Evolutionary conservation across 176 grass and related monocot species (phyloP).

Genomic region (Aegilops umbellulata): DNA sequence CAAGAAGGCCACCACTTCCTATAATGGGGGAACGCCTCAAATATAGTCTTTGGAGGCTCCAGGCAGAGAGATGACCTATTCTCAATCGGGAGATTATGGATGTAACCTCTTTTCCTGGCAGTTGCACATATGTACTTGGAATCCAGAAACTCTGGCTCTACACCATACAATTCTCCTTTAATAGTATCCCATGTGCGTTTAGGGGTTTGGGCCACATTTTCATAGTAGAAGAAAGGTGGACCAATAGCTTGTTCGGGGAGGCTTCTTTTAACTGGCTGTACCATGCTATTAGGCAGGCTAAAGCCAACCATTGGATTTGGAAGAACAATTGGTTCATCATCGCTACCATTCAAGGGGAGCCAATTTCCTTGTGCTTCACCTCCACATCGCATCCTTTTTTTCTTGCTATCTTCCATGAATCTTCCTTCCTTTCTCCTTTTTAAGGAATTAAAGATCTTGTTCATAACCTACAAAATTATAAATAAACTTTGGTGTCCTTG

Average conservation of each 20-base stretch:
- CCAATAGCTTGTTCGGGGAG: slow-evolving; percentile 45
- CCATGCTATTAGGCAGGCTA: slow-evolving; percentile 33
- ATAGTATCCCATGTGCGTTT: slow-evolving; percentile 67
- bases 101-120: slow-evolving; percentile 66
- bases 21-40: slow-evolving; percentile 51
- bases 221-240: slow-evolving; percentile 79
- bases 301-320: slow-evolving; percentile 68
- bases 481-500: not conserved
- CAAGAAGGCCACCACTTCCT: slow-evolving; percentile 65
- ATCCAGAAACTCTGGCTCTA: slow-evolving; percentile 73
- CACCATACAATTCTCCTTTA: slow-evolving; percentile 55
- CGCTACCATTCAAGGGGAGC: slow-evolving; percentile 17
- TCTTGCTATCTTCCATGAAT: slow-evolving; percentile 3
- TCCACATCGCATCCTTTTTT: slow-evolving; percentile 39
- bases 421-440: slow-evolving; percentile 8
- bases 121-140: slow-evolving; percentile 68
- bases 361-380: slow-evolving; percentile 14
- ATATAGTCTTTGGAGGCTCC: slow-evolving; percentile 57
- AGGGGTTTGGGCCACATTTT: slow-evolving; percentile 73
- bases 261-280: not conserved
- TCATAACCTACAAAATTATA: slow-evolving; percentile 14
- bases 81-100: slow-evolving; percentile 64
- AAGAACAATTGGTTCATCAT: slow-evolving; percentile 13
- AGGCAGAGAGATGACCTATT: slow-evolving; percentile 54
- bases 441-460: not conserved